Percentiles rank a stretch among this genome's conserved stretches.
These are phyloP conservation scores for Venustampulla echinocandica DNA, from an alignment of 495 filamentous ascomycete genomes.

Conservation along the genomic window DNA sequence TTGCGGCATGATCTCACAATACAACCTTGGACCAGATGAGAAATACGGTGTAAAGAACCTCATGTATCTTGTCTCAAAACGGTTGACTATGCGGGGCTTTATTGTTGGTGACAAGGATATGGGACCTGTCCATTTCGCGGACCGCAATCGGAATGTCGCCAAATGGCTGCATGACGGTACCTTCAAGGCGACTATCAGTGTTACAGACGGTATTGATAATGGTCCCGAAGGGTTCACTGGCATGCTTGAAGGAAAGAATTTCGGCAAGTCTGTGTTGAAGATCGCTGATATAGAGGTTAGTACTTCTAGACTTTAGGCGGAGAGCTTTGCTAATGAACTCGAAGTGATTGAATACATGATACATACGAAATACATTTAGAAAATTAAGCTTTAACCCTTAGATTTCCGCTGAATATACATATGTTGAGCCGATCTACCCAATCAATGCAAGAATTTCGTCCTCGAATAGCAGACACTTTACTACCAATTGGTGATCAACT, in stretches of 20 bases:
- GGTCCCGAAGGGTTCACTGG: conserved; percentile 72
- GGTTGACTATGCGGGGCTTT: conserved; percentile 60
- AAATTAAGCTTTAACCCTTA: too few species aligned
- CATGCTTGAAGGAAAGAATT: conserved; percentile 83
- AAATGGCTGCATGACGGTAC: conserved; percentile 80
- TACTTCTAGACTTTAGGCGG: too few species aligned
- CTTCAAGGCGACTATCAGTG: conserved; percentile 60
- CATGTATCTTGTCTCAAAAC: conserved; percentile 36
- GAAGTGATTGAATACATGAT: too few species aligned
- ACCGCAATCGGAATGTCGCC: conserved; percentile 73
- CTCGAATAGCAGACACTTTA: too few species aligned
- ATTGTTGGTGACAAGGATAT: conserved; percentile 56
- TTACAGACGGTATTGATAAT: conserved; percentile 78
- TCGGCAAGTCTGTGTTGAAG: conserved; percentile 83
- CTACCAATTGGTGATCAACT: too few species aligned
- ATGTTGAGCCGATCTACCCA: too few species aligned
- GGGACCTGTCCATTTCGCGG: conserved; percentile 58
- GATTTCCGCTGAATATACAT: too few species aligned
- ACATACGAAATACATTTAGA: too few species aligned
- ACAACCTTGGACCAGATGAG: conserved; percentile 54
- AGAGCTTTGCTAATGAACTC: too few species aligned
- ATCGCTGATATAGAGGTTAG: conserved; percentile 35
- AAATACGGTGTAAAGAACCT: conserved; percentile 65
- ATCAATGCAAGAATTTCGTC: too few species aligned
- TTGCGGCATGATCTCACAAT: conserved; percentile 55